phyloP scores from a whole-genome alignment of 2,329 filamentous ascomycete species.

The Aspergillus puulaauensis region DNA sequence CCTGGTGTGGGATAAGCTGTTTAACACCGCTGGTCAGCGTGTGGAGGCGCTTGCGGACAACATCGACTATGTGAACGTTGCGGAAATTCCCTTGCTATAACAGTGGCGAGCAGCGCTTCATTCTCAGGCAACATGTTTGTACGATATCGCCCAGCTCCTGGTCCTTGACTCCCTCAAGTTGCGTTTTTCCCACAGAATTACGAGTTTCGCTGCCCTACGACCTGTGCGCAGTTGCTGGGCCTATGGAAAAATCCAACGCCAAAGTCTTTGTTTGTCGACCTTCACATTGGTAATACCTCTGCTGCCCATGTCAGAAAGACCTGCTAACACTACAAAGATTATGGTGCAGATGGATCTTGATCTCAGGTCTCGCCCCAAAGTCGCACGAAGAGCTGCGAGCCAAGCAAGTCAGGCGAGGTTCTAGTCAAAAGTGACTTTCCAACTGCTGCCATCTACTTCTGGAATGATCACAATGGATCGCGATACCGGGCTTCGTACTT shows the following conservation, averaged over 20 bases:
- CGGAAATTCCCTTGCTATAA: background rate
- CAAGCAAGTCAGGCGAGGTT: no score
- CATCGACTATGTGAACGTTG: background rate
- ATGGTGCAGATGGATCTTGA: background rate
- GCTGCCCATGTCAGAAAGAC: background rate
- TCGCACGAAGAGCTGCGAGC: no score
- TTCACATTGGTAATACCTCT: background rate
- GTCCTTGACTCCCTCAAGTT: background rate
- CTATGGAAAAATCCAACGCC: background rate
- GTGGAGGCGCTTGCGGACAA: background rate
- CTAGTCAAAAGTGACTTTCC: no score
- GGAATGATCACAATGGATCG: no score
- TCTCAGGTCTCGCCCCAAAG: no score
- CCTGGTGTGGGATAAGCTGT: background rate
- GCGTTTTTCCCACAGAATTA: background rate
- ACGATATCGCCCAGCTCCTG: background rate
- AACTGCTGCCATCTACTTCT: no score
- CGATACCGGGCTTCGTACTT: no score
- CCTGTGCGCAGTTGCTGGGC: background rate
- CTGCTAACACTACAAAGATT: background rate
- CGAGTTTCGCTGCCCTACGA: background rate
- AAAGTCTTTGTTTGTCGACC: background rate
- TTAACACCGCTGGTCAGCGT: background rate
- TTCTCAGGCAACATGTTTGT: rapidly evolving
- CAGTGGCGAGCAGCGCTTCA: rapidly evolving